A percentile compares a stretch with the other conserved stretches of the same genome.
These are phyloP conservation scores for Chaetomiaceae sp. DNA, from an alignment of 2,329 filamentous ascomycete species.

Conservation along the genomic window DNA sequence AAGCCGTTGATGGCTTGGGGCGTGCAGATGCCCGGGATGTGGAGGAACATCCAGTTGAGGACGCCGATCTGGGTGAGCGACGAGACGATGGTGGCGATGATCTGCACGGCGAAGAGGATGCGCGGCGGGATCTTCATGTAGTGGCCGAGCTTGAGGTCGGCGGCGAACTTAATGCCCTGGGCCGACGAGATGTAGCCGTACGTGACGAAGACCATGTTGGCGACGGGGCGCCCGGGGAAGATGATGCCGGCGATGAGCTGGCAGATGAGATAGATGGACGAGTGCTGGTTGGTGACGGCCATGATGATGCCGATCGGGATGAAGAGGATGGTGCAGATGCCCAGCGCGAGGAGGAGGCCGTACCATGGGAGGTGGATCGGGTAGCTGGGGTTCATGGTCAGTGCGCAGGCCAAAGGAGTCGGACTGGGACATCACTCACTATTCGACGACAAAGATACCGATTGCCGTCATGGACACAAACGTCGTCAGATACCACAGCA, in stretches of 20 bases:
- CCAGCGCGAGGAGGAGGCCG: conserved; percentile 71
- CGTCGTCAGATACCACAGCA: conserved; percentile 74
- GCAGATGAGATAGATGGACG: conserved; percentile 79
- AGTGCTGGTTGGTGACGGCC: conserved; percentile 88
- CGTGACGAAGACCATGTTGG: conserved; percentile 90
- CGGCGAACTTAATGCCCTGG: conserved; percentile 84
- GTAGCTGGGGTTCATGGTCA: conserved; percentile 46
- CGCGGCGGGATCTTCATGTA: conserved; percentile 84
- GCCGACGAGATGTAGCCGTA: conserved; percentile 87
- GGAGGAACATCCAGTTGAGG: conserved; percentile 83
- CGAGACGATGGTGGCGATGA: conserved; percentile 69
- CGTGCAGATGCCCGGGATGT: conserved; percentile 74
- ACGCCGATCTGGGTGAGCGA: conserved; percentile 78
- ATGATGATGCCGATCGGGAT: conserved; percentile 90
- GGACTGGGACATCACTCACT: conserved; percentile 47
- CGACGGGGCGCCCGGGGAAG: conserved; percentile 80
- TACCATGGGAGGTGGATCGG: conserved; percentile 84
- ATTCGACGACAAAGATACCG: conserved; percentile 80
- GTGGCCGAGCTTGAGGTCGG: conserved; percentile 80
- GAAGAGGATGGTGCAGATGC: conserved; percentile 75
- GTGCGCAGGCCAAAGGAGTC: conserved; percentile 3
- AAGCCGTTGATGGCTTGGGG: conserved; percentile 78
- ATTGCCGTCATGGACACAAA: conserved; percentile 71
- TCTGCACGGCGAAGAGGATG: conserved; percentile 73
- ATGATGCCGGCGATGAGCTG: conserved; percentile 77